Evolutionary conservation across 148 eudicot genomes (phyloP), one percentile per base, ranked within the genome.

Genomic region (Dysphania ambrosioides): DNA sequence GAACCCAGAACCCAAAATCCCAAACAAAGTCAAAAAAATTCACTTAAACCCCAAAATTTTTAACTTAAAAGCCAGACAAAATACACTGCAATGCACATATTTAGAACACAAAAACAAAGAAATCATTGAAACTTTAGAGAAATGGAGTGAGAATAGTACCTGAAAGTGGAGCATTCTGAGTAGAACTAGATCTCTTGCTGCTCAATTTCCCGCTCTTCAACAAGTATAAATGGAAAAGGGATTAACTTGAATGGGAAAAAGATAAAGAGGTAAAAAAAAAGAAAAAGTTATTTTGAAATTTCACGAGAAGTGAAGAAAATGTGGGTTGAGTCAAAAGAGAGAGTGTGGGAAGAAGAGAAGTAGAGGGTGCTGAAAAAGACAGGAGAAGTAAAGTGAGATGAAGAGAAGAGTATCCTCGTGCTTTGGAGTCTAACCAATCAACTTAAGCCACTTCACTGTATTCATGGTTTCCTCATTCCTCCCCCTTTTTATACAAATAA

Each of bases 181-280:
- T 47, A 44, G 72, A 72, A 62, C 64, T n/a, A 78, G 77, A 73
- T 78, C 81, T 78, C 72, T 42, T 55, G 18, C 11, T 36, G 11
- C 12, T 32, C 10, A 8, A 32, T 41, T 66, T 66, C 70, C 55
- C 71, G 62, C 68, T 60, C 67, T 40, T 18, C 30, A 76, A 68
- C 19, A 58, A 69, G 73, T 40, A 53, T 36, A 77, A 40, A 68
- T 36, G 16, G 5, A 23, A 12, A 36, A 32, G 56, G 13, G 64
- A 69, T 5, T 15, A 32, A 18, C 1, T 38, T 30, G 4, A 56
- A 35, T n/a, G 16, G 29, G n/a, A 6, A 19, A 19, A 23, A 61
- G 27, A 29, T 15, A 61, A 56, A 56, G 34, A 2, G 44, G 26
- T 9, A 30, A 31, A 59, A 15, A 75, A 38, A 57, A 27, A 59